Evolutionary conservation across 768 basidiomycete genomes (phyloP), one percentile per base, ranked within the genome.

Genomic region (Multifurca ochricompacta): DNA sequence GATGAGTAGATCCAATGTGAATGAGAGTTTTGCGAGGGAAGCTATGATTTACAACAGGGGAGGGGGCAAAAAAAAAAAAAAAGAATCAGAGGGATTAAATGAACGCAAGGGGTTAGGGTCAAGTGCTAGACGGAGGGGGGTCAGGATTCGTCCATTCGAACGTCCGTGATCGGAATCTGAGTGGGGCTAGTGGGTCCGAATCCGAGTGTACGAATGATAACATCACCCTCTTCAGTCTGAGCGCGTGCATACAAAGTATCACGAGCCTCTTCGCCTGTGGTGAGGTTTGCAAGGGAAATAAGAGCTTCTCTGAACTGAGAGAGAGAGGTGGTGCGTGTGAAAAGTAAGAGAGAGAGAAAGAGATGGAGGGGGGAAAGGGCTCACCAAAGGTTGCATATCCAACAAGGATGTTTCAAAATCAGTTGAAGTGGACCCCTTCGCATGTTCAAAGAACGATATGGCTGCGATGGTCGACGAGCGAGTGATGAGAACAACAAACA

Each of bases 211-310:
- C 73, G 60, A 45, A 67, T 67, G 31, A 75, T 51, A 32, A 66
- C 65, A 32, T 69, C 72, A 14, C 72, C 76, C 6, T 72, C 76
- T 64, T 79, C 78, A 21, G 61, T 59, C 67, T 78, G 70, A 11
- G 81, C 81, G 21, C 76, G 65, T 45, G 64, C 53, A 52, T 82
- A 83, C 58, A 82, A 66, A 60, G 70, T 72, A 66, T 82, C 81
- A 31, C 78, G 69, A 56, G 71, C 67, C 37, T 59, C 63, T 63
- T 69, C 70, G 59, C 81, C 77, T 51, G 63, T 61, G 3, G 79
- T 81, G 35, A 84, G 63, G 62, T 82, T 83, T 25, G 79, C 82
- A 18, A 84, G 71, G 36, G 79, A 77, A 39, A 83, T 54, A 13
- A 83, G 68, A 21, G 80, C 79, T 64, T 84, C 82, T 0, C 74